Base-by-base conservation (phyloP, 2,329 filamentous ascomycete genomes). In the Microcyclosporella mali region DNA sequence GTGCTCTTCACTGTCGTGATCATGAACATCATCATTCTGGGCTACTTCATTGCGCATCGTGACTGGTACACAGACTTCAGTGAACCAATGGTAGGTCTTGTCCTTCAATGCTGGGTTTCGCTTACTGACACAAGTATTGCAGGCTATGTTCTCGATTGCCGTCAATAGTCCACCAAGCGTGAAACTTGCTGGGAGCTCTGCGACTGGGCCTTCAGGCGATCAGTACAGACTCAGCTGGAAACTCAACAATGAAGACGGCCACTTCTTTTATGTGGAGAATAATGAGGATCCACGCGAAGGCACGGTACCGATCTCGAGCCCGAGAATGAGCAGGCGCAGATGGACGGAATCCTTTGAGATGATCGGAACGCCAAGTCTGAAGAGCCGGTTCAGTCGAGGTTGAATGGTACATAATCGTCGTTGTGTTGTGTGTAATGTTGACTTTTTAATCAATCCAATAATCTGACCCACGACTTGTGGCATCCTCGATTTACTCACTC, bases 51-150 rank as follows among this genome's bases (percentile, higher is more conserved):
- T 38, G 57, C 76, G 35, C 69, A 77, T 40, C 74, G 50, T 59
- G 77, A 78, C 1, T 73, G 86, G 16, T 77, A 90, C 6, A 88
- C 83, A 1, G 86, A 90, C 65, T 88, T 84, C 57, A 85, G 81
- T 0, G 85, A 90, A 56, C 83, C 85, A 1, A 78, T 82, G 88
- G 66, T 88, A 15, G 18, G 35, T 36, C 14, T 1, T n/a, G 12
- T 29, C 21, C 11, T 14, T 3, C 9, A 32, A 32, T 34, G 6
- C 33, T 11, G 8, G 11, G 18, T 17, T 11, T 15, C 33, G 6
- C 16, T 11, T 11, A 18, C 16, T 11, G 33, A 17, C 14, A 17
- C 4, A 9, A 4, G 30, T 14, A 12, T 12, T 34, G 9, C 10
- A 17, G 12, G 21, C 10, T 18, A 37, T 41, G 12, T 57, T 59